These are phyloP conservation scores for Candida ortonii DNA, from an alignment of 805 yeast species.

Conservation along the genomic window DNA sequence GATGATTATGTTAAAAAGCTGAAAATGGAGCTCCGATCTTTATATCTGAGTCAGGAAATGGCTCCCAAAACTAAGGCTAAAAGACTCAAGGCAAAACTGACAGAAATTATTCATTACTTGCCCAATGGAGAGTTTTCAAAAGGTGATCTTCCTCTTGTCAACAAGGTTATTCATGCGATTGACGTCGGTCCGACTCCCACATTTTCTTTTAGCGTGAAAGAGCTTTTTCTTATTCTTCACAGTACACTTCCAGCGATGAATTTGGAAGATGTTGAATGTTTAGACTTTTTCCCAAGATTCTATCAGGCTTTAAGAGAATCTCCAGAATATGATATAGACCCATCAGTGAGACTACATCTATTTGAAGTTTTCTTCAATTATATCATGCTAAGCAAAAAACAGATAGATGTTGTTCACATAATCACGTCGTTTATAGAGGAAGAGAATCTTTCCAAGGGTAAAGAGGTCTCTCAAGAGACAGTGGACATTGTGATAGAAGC, in stretches of 20 bases:
- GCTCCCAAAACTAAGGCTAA: conserved; percentile 27
- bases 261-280: conserved; percentile 25
- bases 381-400: conserved; percentile 29
- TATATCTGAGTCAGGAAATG: conserved; percentile 24
- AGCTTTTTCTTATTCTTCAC: conserved; percentile 24
- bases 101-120: conserved; percentile 19
- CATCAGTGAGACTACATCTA: conserved; percentile 26
- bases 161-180: conserved; percentile 29
- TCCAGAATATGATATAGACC: conserved; percentile 19
- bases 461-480: conserved; percentile 22
- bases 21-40: conserved; percentile 23
- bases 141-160: conserved; percentile 28
- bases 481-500: conserved; percentile 32
- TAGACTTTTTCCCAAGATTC: conserved; percentile 35
- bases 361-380: conserved; percentile 35
- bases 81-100: conserved; percentile 21
- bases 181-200: conserved; percentile 27
- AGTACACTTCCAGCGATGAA: conserved; percentile 30
- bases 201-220: conserved; percentile 21
- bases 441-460: conserved; percentile 15
- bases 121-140: conserved; percentile 24
- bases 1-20: conserved; percentile 11
- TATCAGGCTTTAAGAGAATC: conserved; percentile 31
- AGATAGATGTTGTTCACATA: conserved; percentile 23
- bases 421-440: conserved; percentile 30